Evolutionary conservation across 208 protist genomes (phyloP), one percentile per base, ranked within the genome.

Genomic region (Trypanosoma cruzi): DNA sequence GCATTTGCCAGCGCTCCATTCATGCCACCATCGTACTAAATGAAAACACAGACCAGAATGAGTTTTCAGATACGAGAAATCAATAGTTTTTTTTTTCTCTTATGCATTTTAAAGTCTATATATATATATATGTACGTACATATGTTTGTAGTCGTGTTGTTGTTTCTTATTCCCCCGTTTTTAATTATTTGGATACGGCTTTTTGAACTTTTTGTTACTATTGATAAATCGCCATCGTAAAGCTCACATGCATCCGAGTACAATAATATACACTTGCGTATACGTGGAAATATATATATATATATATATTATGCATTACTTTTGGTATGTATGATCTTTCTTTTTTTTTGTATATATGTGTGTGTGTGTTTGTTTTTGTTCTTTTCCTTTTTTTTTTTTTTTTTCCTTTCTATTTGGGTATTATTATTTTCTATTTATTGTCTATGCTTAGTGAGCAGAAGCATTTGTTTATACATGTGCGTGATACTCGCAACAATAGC

Each of bases 1-100:
- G 81, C 52, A 58, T 90, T n/a, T 92, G 89, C 42, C 67, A 76
- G 56, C 65, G 59, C 1, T 36, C 53, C 6, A 84, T 94, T 67
- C n/a, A 70, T 37, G 80, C 82, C 24, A 85, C 73, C 28, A 74
- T 93, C 6, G 52, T 60, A 48, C 58, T 93, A 32, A 62, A 79
- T 56, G 63, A 81, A n/a, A 40, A 56, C 46, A 32, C 50, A 29
- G 29, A 60, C 24, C 32, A 26, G 54, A 34, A 46, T 28, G 60
- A 4, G 18, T 46, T 44, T 57, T 58, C n/a, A n/a, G 44, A 66
- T 20, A 37, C 31, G 16, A 26, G 40, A 52, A n/a, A n/a, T n/a
- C n/a, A n/a, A n/a, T n/a, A n/a, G n/a, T n/a, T n/a, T n/a, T n/a
- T n/a, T n/a, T n/a, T n/a, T n/a, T n/a, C n/a, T n/a, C n/a, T n/a